Evolutionary conservation across 768 basidiomycete genomes (phyloP), one percentile per base, ranked within the genome.

Genomic region (Mycena maculata): DNA sequence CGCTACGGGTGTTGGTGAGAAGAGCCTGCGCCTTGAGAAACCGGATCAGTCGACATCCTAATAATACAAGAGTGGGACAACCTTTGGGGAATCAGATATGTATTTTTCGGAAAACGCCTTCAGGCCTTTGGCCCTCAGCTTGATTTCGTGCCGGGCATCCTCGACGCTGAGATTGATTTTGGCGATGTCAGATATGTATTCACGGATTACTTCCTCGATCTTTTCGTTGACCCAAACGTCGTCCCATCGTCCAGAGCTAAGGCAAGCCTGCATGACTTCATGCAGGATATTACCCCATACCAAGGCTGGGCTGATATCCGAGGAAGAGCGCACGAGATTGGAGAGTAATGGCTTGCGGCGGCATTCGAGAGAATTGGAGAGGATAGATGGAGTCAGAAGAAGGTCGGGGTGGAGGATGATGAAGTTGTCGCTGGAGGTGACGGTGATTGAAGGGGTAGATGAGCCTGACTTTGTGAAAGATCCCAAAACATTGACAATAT

Each of bases 231-330:
- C 80, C 79, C 87, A 92, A 18, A 73, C 71, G 42, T 87, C 82
- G 42, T 89, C 89, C 92, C 92, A 95, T 22, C 78, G 78, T 8
- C 82, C 80, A 48, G 86, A 83, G 25, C 75, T 76, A 56, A 99
- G 81, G 71, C 94, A 95, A 0, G 84, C 80, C 75, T 99, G 96
- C 82, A 98, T 88, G 36, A 98, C 90, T 70, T 95, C 91, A 72
- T 99, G 98, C 7, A 98, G 85, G 78, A 99, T 89, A 72, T 92
- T 98, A 39, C 98, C 98, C 89, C 95, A 98, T 0, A 97, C 83
- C 13, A 94, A 82, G 7, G 90, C 83, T 2, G 92, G 90, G 0
- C 90, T 88, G 16, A 80, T 79, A 65, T 90, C 89, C 8, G 85
- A 87, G 0, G 84, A 80, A 0, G 88, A 85, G 41, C 86, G 88